These are phyloP conservation scores for Hypoxylon sp. DNA, from an alignment of 2,329 filamentous ascomycete genomes.

Conservation along the genomic window DNA sequence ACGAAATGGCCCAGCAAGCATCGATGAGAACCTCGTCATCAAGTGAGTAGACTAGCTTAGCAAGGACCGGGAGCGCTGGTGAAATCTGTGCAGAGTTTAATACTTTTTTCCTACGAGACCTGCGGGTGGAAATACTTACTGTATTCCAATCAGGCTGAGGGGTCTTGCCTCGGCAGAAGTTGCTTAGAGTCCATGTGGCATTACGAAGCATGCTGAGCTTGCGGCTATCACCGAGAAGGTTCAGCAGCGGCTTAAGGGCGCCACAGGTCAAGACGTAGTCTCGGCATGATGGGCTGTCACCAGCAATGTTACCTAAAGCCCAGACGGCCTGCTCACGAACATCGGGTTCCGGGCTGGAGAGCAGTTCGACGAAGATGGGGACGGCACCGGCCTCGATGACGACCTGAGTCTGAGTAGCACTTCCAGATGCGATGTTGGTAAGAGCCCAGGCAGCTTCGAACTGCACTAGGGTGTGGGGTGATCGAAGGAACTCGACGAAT, in stretches of 20 bases:
- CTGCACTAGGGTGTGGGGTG: constrained; percentile 96
- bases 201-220: constrained; percentile 99
- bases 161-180: constrained; percentile 99
- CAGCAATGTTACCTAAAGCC: constrained; percentile 98
- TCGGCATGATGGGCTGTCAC: constrained; percentile 96
- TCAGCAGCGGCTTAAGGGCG: constrained; percentile 90
- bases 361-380: constrained; percentile 96
- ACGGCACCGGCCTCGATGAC: constrained; percentile 98
- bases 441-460: constrained; percentile 99
- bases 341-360: constrained; percentile 96
- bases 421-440: constrained; percentile 99
- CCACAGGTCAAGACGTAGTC: constrained; percentile 95
- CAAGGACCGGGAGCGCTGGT: constrained; percentile 92
- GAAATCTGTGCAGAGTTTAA: constrained; percentile 75
- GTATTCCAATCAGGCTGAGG: constrained; percentile 98
- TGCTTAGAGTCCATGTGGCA: constrained; percentile 98
- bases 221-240: constrained; percentile 93
- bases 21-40: constrained; percentile 99
- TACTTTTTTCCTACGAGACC: constrained; percentile 27
- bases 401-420: constrained; percentile 96
- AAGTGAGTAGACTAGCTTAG: constrained; percentile 98
- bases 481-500: constrained; percentile 98
- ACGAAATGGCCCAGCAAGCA: constrained; percentile 99
- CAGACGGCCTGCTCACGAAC: constrained; percentile 98
- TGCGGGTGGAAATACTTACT: constrained; percentile 69